Evolutionary conservation across 768 basidiomycete genomes (phyloP).

Genomic region (Kwoniella bestiolae): DNA sequence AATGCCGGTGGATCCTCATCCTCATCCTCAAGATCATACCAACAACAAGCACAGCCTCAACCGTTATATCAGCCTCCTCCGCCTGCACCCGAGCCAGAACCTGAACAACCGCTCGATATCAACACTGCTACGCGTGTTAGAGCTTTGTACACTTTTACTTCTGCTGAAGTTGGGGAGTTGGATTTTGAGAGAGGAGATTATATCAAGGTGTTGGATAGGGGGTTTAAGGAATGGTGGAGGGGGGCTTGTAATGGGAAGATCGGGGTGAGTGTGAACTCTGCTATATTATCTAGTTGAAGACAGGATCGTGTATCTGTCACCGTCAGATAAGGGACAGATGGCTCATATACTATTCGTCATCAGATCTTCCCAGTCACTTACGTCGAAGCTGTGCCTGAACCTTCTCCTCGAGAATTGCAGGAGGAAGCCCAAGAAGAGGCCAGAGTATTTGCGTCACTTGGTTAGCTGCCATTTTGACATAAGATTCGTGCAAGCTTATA

Average conservation of each 20-base stretch:
- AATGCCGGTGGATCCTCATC: constrained; percentile 1
- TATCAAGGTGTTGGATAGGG: constrained; percentile 91
- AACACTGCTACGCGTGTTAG: constrained; percentile 77
- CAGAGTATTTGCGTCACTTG: constrained; percentile 69
- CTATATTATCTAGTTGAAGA: not conserved
- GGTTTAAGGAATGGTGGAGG: constrained; percentile 96
- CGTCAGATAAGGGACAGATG: too few species aligned
- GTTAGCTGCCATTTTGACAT: constrained; percentile 28
- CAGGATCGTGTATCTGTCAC: too few species aligned
- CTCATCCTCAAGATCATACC: constrained; percentile 4
- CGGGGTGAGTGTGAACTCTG: constrained; percentile 37
- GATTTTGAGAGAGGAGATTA: constrained; percentile 90
- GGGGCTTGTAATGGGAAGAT: constrained; percentile 87
- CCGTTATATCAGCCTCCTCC: constrained; percentile 18
- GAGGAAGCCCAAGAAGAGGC: constrained; percentile 86
- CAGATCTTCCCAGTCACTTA: constrained; percentile 94
- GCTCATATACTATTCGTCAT: too few species aligned
- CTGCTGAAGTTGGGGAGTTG: constrained; percentile 85
- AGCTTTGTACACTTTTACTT: constrained; percentile 85
- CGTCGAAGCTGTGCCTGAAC: constrained; percentile 76
- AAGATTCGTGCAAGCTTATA: not conserved
- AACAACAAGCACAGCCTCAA: constrained; percentile 22
- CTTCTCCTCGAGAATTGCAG: constrained; percentile 73
- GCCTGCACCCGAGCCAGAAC: constrained; percentile 39
- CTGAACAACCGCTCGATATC: constrained; percentile 49